phyloP scores from a whole-genome alignment of 2,329 filamentous ascomycete genomes.

The Penicillium griseofulvum region DNA sequence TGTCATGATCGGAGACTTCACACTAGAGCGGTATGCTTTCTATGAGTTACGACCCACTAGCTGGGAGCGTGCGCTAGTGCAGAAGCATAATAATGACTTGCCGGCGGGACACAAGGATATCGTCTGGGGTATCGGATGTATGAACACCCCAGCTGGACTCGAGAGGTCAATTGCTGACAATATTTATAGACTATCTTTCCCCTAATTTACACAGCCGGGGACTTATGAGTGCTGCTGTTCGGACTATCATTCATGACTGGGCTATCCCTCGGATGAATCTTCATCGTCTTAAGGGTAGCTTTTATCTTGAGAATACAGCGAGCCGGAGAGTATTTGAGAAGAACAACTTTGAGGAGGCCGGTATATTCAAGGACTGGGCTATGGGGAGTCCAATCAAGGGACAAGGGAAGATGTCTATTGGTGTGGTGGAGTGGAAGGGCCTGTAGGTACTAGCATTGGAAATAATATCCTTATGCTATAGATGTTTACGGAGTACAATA shows the following conservation, averaged over 20 bases:
- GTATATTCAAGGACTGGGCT: slow-evolving; percentile 20
- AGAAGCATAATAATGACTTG: slow-evolving; percentile 19
- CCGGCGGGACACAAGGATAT: slow-evolving; percentile 23
- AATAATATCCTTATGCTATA: not conserved
- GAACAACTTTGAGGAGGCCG: slow-evolving; percentile 24
- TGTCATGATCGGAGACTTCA: slow-evolving; percentile 26
- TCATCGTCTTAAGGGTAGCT: slow-evolving; percentile 17
- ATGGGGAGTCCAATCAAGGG: slow-evolving; percentile 12
- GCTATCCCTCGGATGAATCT: slow-evolving; percentile 31
- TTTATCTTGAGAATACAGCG: slow-evolving; percentile 25
- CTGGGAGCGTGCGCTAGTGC: slow-evolving; percentile 15
- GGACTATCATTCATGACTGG: slow-evolving; percentile 25
- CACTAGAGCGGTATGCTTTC: slow-evolving; percentile 23
- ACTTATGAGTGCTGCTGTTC: slow-evolving; percentile 28
- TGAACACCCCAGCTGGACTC: not conserved
- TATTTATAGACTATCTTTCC: slow-evolving; percentile 21
- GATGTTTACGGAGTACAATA: no score
- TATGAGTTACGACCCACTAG: slow-evolving; percentile 20
- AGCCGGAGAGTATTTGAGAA: slow-evolving; percentile 30
- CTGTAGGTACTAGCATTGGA: not conserved
- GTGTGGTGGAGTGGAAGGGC: slow-evolving; percentile 13
- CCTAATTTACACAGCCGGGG: slow-evolving; percentile 29
- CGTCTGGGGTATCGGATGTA: slow-evolving; percentile 28
- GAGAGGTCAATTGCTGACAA: not conserved
- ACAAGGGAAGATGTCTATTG: slow-evolving; percentile 22